A percentile compares a stretch with the other conserved stretches of the same genome.
These are phyloP conservation scores for Singerocomus inundabilis DNA, from an alignment of 1,284 basidiomycete species.

Conservation along the genomic window DNA sequence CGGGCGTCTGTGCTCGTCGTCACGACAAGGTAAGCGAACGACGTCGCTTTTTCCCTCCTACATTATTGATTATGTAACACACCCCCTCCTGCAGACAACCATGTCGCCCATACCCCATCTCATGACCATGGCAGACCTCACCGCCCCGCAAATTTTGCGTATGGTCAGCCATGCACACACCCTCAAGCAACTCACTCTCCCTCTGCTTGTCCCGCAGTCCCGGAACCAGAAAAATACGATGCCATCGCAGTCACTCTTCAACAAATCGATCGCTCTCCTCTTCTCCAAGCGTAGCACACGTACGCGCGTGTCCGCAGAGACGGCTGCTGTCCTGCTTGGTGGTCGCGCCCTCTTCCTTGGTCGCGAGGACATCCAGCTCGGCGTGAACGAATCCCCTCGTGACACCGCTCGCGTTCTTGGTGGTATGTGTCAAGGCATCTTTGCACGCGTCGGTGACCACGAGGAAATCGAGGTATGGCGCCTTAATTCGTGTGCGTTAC, in stretches of 20 bases:
- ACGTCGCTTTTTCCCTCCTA: constrained; percentile 18
- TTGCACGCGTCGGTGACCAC: constrained; percentile 93
- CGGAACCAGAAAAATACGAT: constrained; percentile 38
- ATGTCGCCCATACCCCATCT: constrained; percentile 60
- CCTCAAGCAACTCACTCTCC: constrained; percentile 59
- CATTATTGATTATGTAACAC: constrained; percentile 17
- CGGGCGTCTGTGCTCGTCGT: constrained; percentile 1
- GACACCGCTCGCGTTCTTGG: constrained; percentile 89
- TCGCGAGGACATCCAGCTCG: constrained; percentile 89
- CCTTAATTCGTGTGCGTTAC: neutral
- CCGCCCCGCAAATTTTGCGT: constrained; percentile 64
- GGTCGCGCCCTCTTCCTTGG: constrained; percentile 95
- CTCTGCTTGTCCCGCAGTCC: constrained; percentile 56
- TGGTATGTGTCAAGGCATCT: constrained; percentile 96
- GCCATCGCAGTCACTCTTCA: constrained; percentile 69
- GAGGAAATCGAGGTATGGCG: constrained; percentile 82
- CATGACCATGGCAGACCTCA: constrained; percentile 83
- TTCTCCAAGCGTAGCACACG: constrained; percentile 95
- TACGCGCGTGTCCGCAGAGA: constrained; percentile 89
- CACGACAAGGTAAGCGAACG: too few relatives aligned
- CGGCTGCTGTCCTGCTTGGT: constrained; percentile 71
- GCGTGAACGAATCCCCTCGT: constrained; percentile 88
- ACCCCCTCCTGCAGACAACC: constrained; percentile 3
- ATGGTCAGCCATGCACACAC: constrained; percentile 60
- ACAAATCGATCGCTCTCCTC: constrained; percentile 84